These are phyloP conservation scores for Lichtheimia ornata DNA, from an alignment of 371 early-diverging fungal species.

Conservation along the genomic window DNA sequence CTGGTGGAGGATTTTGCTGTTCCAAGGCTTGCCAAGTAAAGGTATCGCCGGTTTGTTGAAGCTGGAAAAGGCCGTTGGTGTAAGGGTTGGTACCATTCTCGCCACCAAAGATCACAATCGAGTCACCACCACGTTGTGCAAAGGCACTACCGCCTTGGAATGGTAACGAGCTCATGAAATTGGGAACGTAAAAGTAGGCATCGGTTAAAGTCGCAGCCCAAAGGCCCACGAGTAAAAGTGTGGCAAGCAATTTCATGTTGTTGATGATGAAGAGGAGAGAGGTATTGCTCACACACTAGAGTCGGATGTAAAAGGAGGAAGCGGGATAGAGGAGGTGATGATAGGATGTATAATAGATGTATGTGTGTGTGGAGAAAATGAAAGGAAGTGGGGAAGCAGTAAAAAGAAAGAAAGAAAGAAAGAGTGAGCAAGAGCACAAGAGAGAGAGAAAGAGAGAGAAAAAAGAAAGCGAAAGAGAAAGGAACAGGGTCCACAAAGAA, in stretches of 20 bases:
- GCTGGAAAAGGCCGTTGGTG: conserved; percentile 27
- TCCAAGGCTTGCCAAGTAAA: conserved; percentile 26
- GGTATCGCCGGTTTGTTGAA: conserved; percentile 17
- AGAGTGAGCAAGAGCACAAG: not conserved
- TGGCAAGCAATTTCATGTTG: conserved; percentile 1
- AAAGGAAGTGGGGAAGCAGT: conserved; percentile 8
- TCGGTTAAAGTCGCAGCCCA: conserved; percentile 12
- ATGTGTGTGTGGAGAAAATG: not conserved
- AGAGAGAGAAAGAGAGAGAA: conserved; percentile 8
- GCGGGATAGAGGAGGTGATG: not conserved
- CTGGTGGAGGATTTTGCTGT: conserved; percentile 23
- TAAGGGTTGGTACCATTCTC: conserved; percentile 27
- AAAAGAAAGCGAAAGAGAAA: conserved; percentile 7
- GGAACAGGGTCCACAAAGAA: not conserved
- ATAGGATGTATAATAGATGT: not conserved
- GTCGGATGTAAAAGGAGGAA: conserved; percentile 1
- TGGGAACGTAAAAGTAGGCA: conserved; percentile 31
- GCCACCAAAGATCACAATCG: conserved; percentile 34
- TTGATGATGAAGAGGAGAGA: not conserved
- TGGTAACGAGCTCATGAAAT: conserved; percentile 26
- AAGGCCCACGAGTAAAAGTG: not conserved
- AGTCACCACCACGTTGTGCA: conserved; percentile 19
- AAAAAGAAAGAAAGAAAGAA: conserved; percentile 8
- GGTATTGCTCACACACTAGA: not conserved
- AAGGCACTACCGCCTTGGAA: conserved; percentile 36